Evolutionary conservation across 2,329 filamentous ascomycete species (phyloP).

Genomic region (Sarocladium oryzae): DNA sequence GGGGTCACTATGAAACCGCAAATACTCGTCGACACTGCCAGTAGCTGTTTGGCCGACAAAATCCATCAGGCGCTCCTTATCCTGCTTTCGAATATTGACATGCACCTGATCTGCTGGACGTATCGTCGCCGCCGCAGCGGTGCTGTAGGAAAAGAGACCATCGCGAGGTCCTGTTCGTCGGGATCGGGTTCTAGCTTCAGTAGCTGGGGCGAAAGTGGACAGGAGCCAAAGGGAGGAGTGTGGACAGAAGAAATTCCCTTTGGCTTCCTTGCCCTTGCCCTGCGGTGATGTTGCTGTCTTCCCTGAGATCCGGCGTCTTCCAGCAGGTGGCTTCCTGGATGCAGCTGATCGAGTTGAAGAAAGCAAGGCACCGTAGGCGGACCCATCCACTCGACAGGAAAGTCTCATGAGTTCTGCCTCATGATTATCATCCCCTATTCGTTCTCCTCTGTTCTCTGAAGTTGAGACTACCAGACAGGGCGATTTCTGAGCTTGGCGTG

Average conservation of each 20-base stretch:
- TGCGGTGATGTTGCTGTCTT: not conserved
- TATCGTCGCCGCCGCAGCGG: conserved; percentile 17
- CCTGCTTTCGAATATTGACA: conserved; percentile 12
- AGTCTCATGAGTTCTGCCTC: conserved; percentile 55
- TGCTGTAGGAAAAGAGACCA: conserved; percentile 20
- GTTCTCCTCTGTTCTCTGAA: not conserved
- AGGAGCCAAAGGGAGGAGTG: conserved; percentile 32
- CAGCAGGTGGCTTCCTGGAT: conserved; percentile 18
- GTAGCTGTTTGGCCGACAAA: conserved; percentile 45
- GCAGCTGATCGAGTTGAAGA: conserved; percentile 35
- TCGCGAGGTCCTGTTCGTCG: conserved; percentile 16
- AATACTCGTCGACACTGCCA: conserved; percentile 44
- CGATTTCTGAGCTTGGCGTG: too few relatives aligned
- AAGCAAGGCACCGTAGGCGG: conserved; percentile 51
- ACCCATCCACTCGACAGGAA: conserved; percentile 52
- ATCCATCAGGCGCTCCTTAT: conserved; percentile 41
- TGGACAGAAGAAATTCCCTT: conserved; percentile 20
- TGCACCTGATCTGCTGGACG: not conserved
- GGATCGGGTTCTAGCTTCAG: conserved; percentile 15
- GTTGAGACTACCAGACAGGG: too few relatives aligned
- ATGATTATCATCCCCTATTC: conserved; percentile 25
- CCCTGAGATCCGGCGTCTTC: conserved; percentile 12
- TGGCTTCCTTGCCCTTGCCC: not conserved
- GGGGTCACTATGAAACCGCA: conserved; percentile 46
- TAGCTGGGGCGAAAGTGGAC: conserved; percentile 31